Conservation (phyloP, 1,139 yeast species). For the Blastobotrys serpentis region DNA sequence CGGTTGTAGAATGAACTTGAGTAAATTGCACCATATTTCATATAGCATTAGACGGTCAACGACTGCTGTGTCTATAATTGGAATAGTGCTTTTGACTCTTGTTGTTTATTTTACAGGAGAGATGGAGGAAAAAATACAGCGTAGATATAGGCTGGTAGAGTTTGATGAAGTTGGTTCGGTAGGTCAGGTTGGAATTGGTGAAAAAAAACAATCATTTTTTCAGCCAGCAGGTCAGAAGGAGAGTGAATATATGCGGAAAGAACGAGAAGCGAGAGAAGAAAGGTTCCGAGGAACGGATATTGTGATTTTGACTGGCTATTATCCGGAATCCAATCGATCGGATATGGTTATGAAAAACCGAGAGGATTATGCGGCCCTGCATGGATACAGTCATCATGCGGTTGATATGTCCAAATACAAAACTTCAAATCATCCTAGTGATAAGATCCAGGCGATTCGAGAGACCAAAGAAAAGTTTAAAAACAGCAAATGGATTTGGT, state of each 20-base stretch:
- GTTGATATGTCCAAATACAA: constrained; percentile 30
- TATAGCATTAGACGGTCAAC: background rate
- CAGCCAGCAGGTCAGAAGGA: background rate
- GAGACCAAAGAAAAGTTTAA: constrained; percentile 32
- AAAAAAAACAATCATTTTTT: no score
- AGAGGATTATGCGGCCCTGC: constrained; percentile 35
- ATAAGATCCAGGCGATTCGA: constrained; percentile 33
- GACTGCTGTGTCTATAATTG: background rate
- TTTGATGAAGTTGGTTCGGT: background rate
- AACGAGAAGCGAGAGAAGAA: constrained; percentile 2
- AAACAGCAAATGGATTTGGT: constrained; percentile 38
- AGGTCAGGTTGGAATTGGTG: background rate
- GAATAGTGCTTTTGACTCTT: background rate
- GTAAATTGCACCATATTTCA: background rate
- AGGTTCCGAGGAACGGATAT: constrained; percentile 2
- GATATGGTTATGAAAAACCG: constrained; percentile 34
- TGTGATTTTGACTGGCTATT: constrained; percentile 5
- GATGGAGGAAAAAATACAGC: background rate
- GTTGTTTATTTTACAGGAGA: constrained; percentile 4
- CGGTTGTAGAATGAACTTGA: no score
- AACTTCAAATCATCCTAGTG: constrained; percentile 25
- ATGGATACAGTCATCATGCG: constrained; percentile 36
- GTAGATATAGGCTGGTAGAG: background rate
- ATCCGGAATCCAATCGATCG: constrained; percentile 3
- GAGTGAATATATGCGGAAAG: background rate